A percentile compares a stretch with the other conserved stretches of the same genome.
These are phyloP conservation scores for Simmondsia chinensis DNA, from an alignment of 148 eudicot species.

Conservation along the genomic window DNA sequence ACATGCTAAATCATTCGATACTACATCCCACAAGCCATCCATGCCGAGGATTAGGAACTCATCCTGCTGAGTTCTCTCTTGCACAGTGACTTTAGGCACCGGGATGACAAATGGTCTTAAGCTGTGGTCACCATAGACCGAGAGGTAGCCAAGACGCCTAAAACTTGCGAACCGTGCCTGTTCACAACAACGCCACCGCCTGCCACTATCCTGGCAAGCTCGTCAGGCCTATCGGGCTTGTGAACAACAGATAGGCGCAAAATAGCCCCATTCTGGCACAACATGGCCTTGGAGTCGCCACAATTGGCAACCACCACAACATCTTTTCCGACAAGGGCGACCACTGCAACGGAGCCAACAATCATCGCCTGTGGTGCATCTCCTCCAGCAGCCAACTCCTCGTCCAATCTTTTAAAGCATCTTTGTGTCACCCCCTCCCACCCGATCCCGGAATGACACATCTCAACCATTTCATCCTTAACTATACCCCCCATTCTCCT, in stretches of 20 bases:
- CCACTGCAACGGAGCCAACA: constrained; percentile 32
- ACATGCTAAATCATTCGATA: constrained; percentile 39
- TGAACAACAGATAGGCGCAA: constrained; percentile 16
- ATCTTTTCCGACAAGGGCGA: constrained; percentile 8
- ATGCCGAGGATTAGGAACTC: constrained; percentile 41
- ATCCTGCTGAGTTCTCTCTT: constrained; percentile 12
- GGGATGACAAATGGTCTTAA: constrained; percentile 38
- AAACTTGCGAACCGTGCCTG: constrained; percentile 33
- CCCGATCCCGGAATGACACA: constrained; percentile 1
- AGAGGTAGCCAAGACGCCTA: constrained; percentile 38
- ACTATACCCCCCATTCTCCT: not conserved
- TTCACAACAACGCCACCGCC: constrained; percentile 35
- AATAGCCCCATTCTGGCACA: constrained; percentile 5
- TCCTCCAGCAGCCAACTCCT: constrained; percentile 16
- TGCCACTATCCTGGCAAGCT: constrained; percentile 31
- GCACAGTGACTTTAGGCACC: constrained; percentile 30
- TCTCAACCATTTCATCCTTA: constrained; percentile 1
- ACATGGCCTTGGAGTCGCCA: constrained; percentile 20
- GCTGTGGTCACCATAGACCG: constrained; percentile 39
- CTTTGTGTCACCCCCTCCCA: constrained; percentile 36
- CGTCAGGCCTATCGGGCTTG: constrained; percentile 48
- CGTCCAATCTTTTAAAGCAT: constrained; percentile 31
- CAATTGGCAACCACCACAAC: constrained; percentile 22
- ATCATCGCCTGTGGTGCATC: too few relatives aligned
- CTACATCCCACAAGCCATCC: constrained; percentile 46